phyloP scores from a whole-genome alignment of 192 early-diverging fungal species.

The Podila clonocystis region DNA sequence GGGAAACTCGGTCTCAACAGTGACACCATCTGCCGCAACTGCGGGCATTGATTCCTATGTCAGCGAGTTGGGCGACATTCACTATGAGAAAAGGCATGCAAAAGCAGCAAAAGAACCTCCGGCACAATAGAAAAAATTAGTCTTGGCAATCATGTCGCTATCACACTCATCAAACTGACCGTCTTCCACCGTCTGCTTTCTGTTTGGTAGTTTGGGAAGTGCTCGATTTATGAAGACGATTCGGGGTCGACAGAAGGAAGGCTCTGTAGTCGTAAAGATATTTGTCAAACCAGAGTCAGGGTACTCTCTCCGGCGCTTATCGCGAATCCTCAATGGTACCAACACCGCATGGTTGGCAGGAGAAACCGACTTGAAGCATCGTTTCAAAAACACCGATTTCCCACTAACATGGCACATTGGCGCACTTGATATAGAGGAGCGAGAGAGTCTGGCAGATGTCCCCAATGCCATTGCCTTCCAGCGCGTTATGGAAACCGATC shows the following conservation, averaged over 20 bases:
- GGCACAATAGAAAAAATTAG: too few relatives aligned
- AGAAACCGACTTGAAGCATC: too few relatives aligned
- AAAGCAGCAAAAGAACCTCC: too few relatives aligned
- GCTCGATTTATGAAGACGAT: conserved; percentile 97
- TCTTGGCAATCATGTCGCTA: too few relatives aligned
- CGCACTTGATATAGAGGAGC: conserved; percentile 61
- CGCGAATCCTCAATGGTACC: conserved; percentile 67
- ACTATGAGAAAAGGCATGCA: conserved; percentile 74
- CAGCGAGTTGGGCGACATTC: conserved; percentile 73
- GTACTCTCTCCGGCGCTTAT: conserved; percentile 63
- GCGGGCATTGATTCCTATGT: conserved; percentile 81
- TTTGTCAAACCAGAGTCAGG: conserved; percentile 88
- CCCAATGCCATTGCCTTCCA: conserved; percentile 86
- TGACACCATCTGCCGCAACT: conserved; percentile 66
- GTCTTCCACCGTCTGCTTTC: background rate
- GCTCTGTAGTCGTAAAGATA: conserved; percentile 89
- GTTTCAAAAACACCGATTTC: background rate
- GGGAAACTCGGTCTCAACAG: conserved; percentile 78
- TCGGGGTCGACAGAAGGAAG: conserved; percentile 81
- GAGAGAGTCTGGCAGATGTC: conserved; percentile 68
- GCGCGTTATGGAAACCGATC: conserved; percentile 86
- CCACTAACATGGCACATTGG: background rate
- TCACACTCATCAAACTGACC: background rate
- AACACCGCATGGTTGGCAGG: background rate
- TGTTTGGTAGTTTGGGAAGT: conserved; percentile 75